phyloP scores from a whole-genome alignment of 805 yeast genomes.

The Schizosaccharomyces lindneri region DNA sequence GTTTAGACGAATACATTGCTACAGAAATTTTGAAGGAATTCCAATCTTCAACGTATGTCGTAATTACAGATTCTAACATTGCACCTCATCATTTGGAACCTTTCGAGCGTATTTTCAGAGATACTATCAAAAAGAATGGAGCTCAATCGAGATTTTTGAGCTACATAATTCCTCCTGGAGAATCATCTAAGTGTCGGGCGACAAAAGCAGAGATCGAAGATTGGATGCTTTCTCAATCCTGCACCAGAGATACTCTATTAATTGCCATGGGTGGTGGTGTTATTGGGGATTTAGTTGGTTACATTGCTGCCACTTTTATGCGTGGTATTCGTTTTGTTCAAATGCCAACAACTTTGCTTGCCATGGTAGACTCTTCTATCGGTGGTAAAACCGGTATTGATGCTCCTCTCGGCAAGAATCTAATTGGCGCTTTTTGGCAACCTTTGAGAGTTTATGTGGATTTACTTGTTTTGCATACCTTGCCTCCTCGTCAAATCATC shows the following conservation, averaged over 20 bases:
- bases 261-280: conserved; percentile 96
- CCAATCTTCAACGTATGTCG: conserved; percentile 74
- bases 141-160: conserved; percentile 38
- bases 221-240: conserved; percentile 52
- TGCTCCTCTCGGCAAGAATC: conserved; percentile 85
- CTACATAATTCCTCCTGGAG: conserved; percentile 76
- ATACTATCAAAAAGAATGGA: conserved; percentile 12
- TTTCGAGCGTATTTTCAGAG: conserved; percentile 16
- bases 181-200: conserved; percentile 61
- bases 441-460: conserved; percentile 75
- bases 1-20: conserved; percentile 50
- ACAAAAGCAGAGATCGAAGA: conserved; percentile 90
- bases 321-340: conserved; percentile 88
- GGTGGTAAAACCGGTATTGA: conserved; percentile 98
- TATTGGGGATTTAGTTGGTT: conserved; percentile 97
- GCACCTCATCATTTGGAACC: conserved; percentile 17
- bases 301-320: conserved; percentile 98
- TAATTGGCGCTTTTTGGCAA: conserved; percentile 94
- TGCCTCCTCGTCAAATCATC: conserved; percentile 81
- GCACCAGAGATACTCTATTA: conserved; percentile 87
- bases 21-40: conserved; percentile 33
- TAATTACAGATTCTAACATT: conserved; percentile 69
- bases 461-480: conserved; percentile 58
- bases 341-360: conserved; percentile 73
- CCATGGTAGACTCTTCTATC: conserved; percentile 95